Evolutionary conservation across 768 basidiomycete genomes (phyloP).

Genomic region (Tubosaeta brunneosetosa): DNA sequence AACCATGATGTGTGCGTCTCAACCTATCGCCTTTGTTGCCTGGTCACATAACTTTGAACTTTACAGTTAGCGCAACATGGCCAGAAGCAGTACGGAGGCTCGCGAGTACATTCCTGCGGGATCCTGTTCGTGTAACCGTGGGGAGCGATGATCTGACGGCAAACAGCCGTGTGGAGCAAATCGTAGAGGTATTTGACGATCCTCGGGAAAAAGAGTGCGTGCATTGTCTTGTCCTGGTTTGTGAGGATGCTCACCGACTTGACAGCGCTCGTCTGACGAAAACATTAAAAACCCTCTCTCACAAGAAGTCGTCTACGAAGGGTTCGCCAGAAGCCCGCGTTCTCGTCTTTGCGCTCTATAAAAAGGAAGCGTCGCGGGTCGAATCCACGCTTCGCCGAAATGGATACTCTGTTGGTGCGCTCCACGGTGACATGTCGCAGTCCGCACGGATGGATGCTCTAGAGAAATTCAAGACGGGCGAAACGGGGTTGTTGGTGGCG

Average conservation of each 20-base stretch:
- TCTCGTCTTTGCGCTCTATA: constrained; percentile 94
- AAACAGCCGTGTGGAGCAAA: constrained; percentile 90
- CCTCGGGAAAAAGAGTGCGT: constrained; percentile 81
- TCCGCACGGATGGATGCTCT: constrained; percentile 77
- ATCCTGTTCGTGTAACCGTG: constrained; percentile 88
- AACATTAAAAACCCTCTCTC: constrained; percentile 49
- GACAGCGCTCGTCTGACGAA: constrained; percentile 56
- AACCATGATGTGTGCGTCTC: constrained; percentile 86
- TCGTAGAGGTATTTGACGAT: constrained; percentile 89
- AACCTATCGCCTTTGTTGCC: too few relatives aligned
- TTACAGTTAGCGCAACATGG: constrained; percentile 94
- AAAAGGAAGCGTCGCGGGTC: constrained; percentile 93
- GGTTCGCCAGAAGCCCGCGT: constrained; percentile 58
- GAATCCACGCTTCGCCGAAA: constrained; percentile 70
- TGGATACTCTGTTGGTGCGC: constrained; percentile 72
- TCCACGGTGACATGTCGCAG: constrained; percentile 93
- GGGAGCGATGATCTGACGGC: constrained; percentile 94
- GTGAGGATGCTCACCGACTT: neutral
- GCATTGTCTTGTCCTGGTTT: neutral
- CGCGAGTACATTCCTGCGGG: constrained; percentile 79
- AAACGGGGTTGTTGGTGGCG: constrained; percentile 80
- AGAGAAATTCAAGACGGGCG: constrained; percentile 81
- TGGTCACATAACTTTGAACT: neutral
- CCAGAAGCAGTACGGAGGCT: constrained; percentile 89
- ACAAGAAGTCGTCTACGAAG: constrained; percentile 56